Conservation (phyloP, 345 rosid genomes). For the Erucastrum elatum region DNA sequence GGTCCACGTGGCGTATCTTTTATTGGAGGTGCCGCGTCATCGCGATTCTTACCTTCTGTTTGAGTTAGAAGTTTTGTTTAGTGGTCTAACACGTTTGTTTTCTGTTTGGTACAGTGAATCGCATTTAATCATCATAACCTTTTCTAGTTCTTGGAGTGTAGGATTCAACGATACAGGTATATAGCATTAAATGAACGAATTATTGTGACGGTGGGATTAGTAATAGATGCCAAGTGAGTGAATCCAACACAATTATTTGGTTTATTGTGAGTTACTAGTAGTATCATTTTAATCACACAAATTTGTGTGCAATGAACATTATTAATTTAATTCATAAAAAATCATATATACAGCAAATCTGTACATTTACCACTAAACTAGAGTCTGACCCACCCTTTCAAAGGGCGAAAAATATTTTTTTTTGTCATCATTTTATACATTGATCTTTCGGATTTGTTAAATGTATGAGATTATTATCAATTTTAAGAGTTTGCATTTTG, state of each 20-base stretch:
- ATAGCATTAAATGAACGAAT: neutral
- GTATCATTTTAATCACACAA: neutral
- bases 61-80: neutral
- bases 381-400: too few relatives aligned
- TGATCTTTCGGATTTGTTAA: too few relatives aligned
- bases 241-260: neutral
- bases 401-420: too few relatives aligned
- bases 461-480: too few relatives aligned
- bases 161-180: neutral
- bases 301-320: too few relatives aligned
- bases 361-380: too few relatives aligned
- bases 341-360: too few relatives aligned
- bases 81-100: neutral
- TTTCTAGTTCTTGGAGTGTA: neutral
- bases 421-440: too few relatives aligned
- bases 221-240: neutral
- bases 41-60: neutral
- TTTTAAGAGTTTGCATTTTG: too few relatives aligned
- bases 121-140: neutral
- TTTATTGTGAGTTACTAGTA: neutral
- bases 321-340: too few relatives aligned
- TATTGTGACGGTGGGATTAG: neutral
- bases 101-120: neutral
- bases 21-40: conserved; percentile 22
- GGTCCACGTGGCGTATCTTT: conserved; percentile 19